Evolutionary conservation across 495 filamentous ascomycete species (phyloP), one percentile per base, ranked within the genome.

Genomic region (Neurospora pannonica): DNA sequence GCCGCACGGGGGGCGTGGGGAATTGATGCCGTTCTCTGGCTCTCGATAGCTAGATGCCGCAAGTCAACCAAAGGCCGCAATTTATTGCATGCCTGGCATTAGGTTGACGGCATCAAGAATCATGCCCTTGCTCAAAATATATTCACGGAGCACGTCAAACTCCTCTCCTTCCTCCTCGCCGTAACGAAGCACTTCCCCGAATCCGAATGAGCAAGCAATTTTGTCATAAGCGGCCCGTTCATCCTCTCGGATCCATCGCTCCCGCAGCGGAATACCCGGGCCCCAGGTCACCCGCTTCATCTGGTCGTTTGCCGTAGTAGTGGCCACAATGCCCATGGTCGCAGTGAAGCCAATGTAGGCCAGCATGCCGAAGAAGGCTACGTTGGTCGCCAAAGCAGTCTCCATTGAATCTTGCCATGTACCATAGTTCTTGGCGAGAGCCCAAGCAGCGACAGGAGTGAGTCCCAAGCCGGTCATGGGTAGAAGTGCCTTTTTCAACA

Each of bases 221-320:
- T 88, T 90, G 85, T 99, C 96, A 74, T 95, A 81, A 10, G 95
- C 93, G n/a, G 90, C 92, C 28, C 96, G 87, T 83, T 99, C 96
- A 70, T 97, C 94, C 83, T 99, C 96, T 40, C 93, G 87, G 46
- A 97, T 80, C 94, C 94, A 98, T n/a, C 97, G 88, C 74, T 95
- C 85, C 74, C 91, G 86, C 77, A 99, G 83, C 34, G 93, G 92
- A 34, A 91, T 90, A 3, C 96, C 96, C 15, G 86, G 84, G 15
- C 90, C 85, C 97, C 97, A 99, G 5, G 91, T 92, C 38, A 98
- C 93, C 5, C 96, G 89, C 73, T 94, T 90, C 92, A 97, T 97
- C 80, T 98, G 94, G 81, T 97, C 94, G 83, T 97, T 98, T 24
- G 89, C 84, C 19, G 95, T 97, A 38, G 91, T 91, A 34, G 95